A percentile compares a stretch with the other conserved stretches of the same genome.
phyloP scores from a whole-genome alignment of 768 basidiomycete species.

The Gloeophyllum trabeum region DNA sequence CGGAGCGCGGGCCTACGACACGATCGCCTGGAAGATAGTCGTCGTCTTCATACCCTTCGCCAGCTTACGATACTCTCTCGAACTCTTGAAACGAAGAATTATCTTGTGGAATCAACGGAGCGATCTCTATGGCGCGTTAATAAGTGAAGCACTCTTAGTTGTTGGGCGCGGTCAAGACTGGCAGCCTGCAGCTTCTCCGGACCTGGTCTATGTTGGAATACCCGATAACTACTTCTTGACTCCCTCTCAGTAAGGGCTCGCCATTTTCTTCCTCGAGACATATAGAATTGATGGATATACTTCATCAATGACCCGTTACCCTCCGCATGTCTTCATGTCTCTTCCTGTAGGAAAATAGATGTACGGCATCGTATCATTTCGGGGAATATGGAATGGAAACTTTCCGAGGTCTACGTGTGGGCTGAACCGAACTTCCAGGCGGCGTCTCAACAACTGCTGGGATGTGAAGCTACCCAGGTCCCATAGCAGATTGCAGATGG shows the following conservation, averaged over 20 bases:
- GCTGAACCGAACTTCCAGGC: no score
- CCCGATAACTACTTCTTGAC: no score
- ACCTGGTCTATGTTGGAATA: background rate
- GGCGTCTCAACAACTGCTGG: no score
- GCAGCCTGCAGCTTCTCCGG: background rate
- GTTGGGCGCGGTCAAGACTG: background rate
- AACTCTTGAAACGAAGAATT: background rate
- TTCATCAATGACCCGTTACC: no score
- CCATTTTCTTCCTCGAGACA: no score
- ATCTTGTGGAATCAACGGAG: background rate
- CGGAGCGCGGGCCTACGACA: background rate
- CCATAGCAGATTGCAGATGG: background rate
- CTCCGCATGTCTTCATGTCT: no score
- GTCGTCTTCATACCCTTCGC: background rate
- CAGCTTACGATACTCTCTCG: background rate
- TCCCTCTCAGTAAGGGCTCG: no score
- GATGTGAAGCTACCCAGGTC: background rate
- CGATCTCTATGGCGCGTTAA: background rate
- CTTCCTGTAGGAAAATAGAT: no score
- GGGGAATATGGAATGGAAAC: no score
- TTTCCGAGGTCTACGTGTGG: no score
- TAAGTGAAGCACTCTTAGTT: background rate
- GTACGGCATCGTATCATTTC: no score
- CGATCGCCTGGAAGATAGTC: background rate
- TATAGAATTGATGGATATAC: no score